Evolutionary conservation across 2,329 filamentous ascomycete species (phyloP).

Genomic region (Penicillium decumbens): DNA sequence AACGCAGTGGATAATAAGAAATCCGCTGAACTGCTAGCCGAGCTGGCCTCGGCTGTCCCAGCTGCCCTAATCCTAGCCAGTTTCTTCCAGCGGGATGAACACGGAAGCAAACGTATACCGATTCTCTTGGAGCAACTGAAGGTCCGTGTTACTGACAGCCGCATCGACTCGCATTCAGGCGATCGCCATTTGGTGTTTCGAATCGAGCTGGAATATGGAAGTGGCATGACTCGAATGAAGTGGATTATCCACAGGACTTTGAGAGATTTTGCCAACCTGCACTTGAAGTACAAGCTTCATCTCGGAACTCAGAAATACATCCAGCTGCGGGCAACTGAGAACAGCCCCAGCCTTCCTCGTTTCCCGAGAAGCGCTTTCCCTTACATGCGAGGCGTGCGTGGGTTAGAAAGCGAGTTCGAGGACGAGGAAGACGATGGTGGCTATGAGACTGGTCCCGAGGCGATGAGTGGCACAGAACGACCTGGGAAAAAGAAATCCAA

Average conservation of each 20-base stretch:
- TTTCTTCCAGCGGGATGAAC: conserved; percentile 96
- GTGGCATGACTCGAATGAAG: conserved; percentile 90
- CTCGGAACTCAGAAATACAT: conserved; percentile 79
- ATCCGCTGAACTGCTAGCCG: conserved; percentile 92
- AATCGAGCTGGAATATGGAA: conserved; percentile 93
- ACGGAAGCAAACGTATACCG: conserved; percentile 89
- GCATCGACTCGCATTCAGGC: conserved; percentile 54
- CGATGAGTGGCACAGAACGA: conserved; percentile 64
- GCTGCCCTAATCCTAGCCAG: conserved; percentile 91
- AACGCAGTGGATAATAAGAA: conserved; percentile 85
- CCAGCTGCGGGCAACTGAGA: conserved; percentile 63
- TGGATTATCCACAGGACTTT: conserved; percentile 89
- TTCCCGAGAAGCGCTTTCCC: conserved; percentile 89
- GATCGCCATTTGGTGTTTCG: conserved; percentile 79
- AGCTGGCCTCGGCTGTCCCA: conserved; percentile 84
- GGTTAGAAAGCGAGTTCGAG: conserved; percentile 76
- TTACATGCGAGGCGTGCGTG: conserved; percentile 75
- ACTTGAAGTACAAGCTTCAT: conserved; percentile 87
- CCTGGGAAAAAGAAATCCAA: conserved; percentile 48
- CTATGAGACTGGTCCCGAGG: conserved; percentile 55
- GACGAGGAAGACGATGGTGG: conserved; percentile 53
- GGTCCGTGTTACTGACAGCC: conserved; percentile 77
- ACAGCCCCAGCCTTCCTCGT: conserved; percentile 73
- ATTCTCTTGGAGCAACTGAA: conserved; percentile 94
- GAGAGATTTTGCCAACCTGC: conserved; percentile 84